Conservation (phyloP, 2,329 filamentous ascomycete species). For the Aspergillus fructus region DNA sequence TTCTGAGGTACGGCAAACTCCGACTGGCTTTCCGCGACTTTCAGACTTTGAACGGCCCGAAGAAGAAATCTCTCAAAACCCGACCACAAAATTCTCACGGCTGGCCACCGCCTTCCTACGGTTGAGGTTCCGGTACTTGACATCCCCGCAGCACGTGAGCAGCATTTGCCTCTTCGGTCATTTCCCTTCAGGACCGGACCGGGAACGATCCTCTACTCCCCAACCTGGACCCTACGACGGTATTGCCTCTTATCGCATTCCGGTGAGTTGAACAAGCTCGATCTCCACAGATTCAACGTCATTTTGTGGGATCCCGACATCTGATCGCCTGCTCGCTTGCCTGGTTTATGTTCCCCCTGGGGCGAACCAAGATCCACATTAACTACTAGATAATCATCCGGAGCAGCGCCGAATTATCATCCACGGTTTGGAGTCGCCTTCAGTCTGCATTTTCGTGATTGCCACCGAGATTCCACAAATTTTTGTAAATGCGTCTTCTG, state of each 20-base stretch:
- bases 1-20: neutral
- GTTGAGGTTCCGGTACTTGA: neutral
- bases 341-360: neutral
- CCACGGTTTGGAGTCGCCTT: neutral
- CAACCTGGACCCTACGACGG: neutral
- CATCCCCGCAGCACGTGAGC: slow-evolving; percentile 7
- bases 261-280: neutral
- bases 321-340: slow-evolving; percentile 4
- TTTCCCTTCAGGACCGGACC: neutral
- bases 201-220: neutral
- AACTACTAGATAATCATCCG: slow-evolving; percentile 1
- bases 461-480: slow-evolving; percentile 5
- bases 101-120: neutral
- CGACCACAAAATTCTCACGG: neutral
- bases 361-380: slow-evolving; percentile 21
- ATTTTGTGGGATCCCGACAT: neutral
- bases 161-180: neutral
- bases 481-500: slow-evolving; percentile 21
- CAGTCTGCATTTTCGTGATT: slow-evolving; percentile 13
- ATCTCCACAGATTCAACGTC: neutral
- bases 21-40: neutral
- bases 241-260: neutral
- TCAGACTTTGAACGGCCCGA: neutral
- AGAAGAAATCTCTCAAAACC: neutral
- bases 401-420: slow-evolving; percentile 7